Evolutionary conservation across 441 rosid species (phyloP), one percentile per base, ranked within the genome.

Genomic region (Erysimum cheiri): DNA sequence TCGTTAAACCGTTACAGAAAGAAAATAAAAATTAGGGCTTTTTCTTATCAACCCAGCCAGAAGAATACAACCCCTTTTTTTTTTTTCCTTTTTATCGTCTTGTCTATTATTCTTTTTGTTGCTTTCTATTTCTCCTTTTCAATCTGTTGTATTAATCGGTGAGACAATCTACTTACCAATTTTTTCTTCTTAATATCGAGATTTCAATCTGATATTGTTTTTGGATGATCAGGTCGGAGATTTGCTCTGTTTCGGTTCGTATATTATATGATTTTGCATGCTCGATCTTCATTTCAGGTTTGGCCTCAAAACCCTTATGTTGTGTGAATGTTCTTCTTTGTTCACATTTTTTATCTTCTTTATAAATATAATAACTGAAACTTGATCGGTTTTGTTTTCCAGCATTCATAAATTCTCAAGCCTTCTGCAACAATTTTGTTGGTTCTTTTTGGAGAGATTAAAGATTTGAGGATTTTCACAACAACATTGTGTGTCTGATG

Each of bases 401-500:
- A 70, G 59, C 67, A 40, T 15, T 29, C 8, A 15, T 17, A 47
- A 58, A 53, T 19, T 43, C 39, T 47, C 66, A 48, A 35, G 47
- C 26, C 46, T 31, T 29, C 32, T 54, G 52, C 12, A 29, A 31
- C 33, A 54, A 58, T 86, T 80, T 11, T 58, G 64, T 24, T 58
- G 37, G 5, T 9, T 32, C n/a, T 32, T 55, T 55, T 31, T 84
- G 8, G 12, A 46, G 4, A 46, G 4, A 46, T 35, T 48, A 31
- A 33, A 32, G 35, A 24, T 19, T 59, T 47, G 49, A 59, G 46
- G 37, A 6, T 58, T 58, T 14, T 19, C 29, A 60, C 14, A 14
- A 43, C 13, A 61, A 19, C 7, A 63, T 26, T 14, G 39, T 53
- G 67, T 13, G 48, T 52, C 71, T 19, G 13, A 71, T 71, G 99